Evolutionary conservation across 164 flowering plant species (phyloP).

Genomic region (Macadamia integrifolia): DNA sequence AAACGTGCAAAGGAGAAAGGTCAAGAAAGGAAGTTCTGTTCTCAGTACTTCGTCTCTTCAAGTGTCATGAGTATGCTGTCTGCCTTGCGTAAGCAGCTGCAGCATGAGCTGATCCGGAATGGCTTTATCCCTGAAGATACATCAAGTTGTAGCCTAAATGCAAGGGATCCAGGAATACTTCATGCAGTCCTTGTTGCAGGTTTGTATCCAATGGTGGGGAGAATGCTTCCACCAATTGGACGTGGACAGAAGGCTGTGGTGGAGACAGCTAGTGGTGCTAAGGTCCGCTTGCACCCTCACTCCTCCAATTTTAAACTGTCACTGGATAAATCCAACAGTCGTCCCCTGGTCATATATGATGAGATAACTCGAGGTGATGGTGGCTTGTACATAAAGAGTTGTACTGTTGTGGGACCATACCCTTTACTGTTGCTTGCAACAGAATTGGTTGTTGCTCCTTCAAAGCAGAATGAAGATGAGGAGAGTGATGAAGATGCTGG

Average conservation of each 20-base stretch:
- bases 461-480: constrained; percentile 27
- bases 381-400: constrained; percentile 54
- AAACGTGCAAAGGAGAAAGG: constrained; percentile 59
- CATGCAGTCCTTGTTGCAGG: constrained; percentile 88
- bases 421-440: constrained; percentile 69
- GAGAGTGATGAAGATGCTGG: constrained; percentile 34
- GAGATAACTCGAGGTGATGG: constrained; percentile 82
- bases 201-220: constrained; percentile 89
- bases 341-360: constrained; percentile 57
- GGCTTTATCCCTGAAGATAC: constrained; percentile 63
- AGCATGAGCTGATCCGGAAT: constrained; percentile 43
- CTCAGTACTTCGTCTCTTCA: constrained; percentile 59
- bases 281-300: constrained; percentile 57
- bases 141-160: constrained; percentile 61
- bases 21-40: constrained; percentile 58
- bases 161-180: constrained; percentile 73
- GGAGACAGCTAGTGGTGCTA: constrained; percentile 64
- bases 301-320: constrained; percentile 44
- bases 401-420: constrained; percentile 68
- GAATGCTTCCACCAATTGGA: constrained; percentile 34
- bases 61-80: constrained; percentile 66
- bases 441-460: constrained; percentile 81
- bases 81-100: constrained; percentile 77
- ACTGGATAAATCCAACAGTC: constrained; percentile 14
- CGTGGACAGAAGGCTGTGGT: constrained; percentile 29